These are phyloP conservation scores for Colletotrichum abscissum DNA, from an alignment of 2,329 filamentous ascomycete species.

Conservation along the genomic window DNA sequence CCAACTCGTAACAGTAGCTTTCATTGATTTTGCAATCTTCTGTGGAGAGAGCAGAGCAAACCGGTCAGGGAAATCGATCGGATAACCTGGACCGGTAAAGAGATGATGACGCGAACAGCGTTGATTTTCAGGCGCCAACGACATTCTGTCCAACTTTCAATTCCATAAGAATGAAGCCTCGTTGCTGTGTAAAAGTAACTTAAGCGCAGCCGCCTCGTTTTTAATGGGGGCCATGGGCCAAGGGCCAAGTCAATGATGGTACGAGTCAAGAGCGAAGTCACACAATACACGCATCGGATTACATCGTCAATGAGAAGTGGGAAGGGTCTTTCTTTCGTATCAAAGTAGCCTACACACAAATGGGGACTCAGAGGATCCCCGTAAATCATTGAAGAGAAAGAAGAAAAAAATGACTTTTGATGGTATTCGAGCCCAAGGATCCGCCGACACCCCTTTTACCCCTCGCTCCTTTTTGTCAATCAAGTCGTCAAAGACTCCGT, in stretches of 20 bases:
- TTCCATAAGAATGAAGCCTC: too few relatives aligned
- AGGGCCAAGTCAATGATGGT: not conserved
- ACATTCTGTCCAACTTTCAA: too few relatives aligned
- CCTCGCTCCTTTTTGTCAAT: not conserved
- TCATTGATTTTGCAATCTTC: too few relatives aligned
- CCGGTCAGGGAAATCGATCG: too few relatives aligned
- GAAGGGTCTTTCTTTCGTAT: constrained; percentile 15
- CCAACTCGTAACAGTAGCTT: too few relatives aligned
- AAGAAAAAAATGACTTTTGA: constrained; percentile 28
- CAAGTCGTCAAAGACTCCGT: constrained; percentile 20
- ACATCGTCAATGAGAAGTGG: not conserved
- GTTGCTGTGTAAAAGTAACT: too few relatives aligned
- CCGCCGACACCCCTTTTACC: constrained; percentile 10
- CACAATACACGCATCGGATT: not conserved
- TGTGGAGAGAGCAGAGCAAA: too few relatives aligned
- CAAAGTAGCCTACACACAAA: constrained; percentile 18
- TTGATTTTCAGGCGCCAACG: too few relatives aligned
- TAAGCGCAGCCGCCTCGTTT: too few relatives aligned
- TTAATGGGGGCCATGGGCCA: not conserved
- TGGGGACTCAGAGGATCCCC: not conserved
- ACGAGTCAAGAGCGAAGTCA: not conserved
- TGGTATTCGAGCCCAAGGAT: constrained; percentile 30
- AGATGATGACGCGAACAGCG: too few relatives aligned
- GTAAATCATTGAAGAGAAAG: constrained; percentile 12
- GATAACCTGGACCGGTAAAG: not conserved